phyloP scores from a whole-genome alignment of 345 rosid genomes.

The Moringa oleifera region DNA sequence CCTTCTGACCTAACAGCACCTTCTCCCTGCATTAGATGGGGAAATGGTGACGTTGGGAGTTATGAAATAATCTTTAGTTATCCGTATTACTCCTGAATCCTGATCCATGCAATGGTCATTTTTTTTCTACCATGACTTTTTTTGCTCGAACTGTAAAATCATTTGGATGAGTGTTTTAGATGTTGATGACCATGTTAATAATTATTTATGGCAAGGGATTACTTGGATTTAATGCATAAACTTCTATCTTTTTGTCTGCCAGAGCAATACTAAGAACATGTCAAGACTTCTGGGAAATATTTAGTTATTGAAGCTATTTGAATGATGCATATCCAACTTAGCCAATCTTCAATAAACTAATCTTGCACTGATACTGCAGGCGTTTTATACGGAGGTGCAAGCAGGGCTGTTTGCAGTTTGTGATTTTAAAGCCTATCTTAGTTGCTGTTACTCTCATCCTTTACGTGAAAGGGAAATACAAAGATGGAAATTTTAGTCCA shows the following conservation, averaged over 20 bases:
- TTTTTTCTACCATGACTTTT: no score
- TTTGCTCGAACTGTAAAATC: no score
- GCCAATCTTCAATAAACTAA: slow-evolving; percentile 13
- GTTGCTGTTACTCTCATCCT: slow-evolving; percentile 84
- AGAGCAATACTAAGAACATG: no score
- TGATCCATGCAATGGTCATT: not conserved
- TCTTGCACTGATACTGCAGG: slow-evolving; percentile 33
- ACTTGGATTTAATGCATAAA: no score
- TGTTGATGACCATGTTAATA: no score
- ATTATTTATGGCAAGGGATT: no score
- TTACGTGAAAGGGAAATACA: slow-evolving; percentile 91
- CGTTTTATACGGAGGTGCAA: slow-evolving; percentile 96
- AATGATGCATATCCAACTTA: slow-evolving; percentile 2
- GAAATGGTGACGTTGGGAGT: not conserved
- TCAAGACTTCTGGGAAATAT: not conserved
- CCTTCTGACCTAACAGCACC: not conserved
- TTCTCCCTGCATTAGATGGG: not conserved
- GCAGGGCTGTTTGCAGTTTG: slow-evolving; percentile 99
- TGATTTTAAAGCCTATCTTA: slow-evolving; percentile 87
- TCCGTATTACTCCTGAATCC: not conserved
- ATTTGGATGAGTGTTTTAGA: no score
- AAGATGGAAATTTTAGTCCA: slow-evolving; percentile 95
- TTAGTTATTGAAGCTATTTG: not conserved
- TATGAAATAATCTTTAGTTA: no score
- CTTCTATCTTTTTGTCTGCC: no score